Percentiles rank a stretch among this genome's conserved stretches.
Evolutionary conservation across 106 monocot species (phyloP).

Genomic region (Allium sativum): DNA sequence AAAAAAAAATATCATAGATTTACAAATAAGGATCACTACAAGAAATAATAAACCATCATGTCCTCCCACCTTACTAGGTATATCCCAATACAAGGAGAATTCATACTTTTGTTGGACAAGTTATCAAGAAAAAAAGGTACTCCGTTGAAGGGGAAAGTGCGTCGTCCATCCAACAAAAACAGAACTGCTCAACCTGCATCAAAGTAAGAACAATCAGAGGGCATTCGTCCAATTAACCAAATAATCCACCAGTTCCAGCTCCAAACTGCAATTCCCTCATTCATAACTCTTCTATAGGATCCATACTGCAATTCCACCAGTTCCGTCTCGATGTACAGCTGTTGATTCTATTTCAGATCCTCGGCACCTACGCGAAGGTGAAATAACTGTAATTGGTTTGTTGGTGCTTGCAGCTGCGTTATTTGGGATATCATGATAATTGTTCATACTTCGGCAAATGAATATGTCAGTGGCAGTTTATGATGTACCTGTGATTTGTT

Average conservation of each 20-base stretch:
- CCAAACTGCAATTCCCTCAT: conserved; percentile 48
- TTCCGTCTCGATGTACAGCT: too few relatives aligned
- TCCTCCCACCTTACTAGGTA: conserved; percentile 46
- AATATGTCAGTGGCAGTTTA: too few relatives aligned
- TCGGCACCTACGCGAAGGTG: too few relatives aligned
- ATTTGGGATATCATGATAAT: too few relatives aligned
- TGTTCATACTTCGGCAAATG: too few relatives aligned
- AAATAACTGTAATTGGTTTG: too few relatives aligned
- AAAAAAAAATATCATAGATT: conserved; percentile 22
- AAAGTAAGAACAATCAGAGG: neutral
- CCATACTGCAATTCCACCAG: too few relatives aligned
- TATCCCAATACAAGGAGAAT: conserved; percentile 14
- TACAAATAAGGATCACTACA: conserved; percentile 21
- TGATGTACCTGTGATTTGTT: too few relatives aligned
- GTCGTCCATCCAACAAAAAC: conserved; percentile 19
- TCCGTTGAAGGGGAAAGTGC: conserved; percentile 29
- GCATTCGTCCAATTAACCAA: conserved; percentile 25
- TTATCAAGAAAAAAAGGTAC: conserved; percentile 15
- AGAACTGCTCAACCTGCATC: neutral
- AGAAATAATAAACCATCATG: conserved; percentile 29
- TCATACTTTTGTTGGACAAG: conserved; percentile 10
- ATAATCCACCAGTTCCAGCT: conserved; percentile 29
- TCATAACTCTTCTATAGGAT: conserved; percentile 61
- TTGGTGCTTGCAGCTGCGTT: too few relatives aligned
- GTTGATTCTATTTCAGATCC: too few relatives aligned